These are phyloP conservation scores for Paramecium bursaria DNA, from an alignment of 73 alveolate species.

Conservation along the genomic window DNA sequence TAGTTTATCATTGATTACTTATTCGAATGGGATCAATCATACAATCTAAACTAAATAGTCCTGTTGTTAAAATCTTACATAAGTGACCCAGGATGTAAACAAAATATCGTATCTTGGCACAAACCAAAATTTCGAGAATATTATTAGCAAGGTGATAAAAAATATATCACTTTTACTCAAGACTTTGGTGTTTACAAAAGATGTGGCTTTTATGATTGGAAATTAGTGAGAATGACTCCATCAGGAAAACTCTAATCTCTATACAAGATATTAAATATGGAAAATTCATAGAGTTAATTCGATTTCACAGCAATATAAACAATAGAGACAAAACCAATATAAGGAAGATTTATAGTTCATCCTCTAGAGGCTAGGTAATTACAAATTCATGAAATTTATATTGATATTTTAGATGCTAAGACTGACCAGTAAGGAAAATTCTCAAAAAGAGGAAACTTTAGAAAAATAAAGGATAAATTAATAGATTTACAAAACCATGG, in stretches of 20 bases:
- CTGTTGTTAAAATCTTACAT: slow-evolving; percentile 56
- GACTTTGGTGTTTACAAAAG: slow-evolving; percentile 88
- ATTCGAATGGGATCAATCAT: slow-evolving; percentile 70
- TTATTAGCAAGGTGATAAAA: slow-evolving; percentile 65
- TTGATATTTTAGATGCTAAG: slow-evolving; percentile 91
- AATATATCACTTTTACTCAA: slow-evolving; percentile 64
- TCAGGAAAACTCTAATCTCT: slow-evolving; percentile 59
- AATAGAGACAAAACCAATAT: slow-evolving; percentile 75
- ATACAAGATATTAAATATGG: slow-evolving; percentile 47
- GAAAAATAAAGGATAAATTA: slow-evolving; percentile 82
- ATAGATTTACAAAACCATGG: slow-evolving; percentile 80
- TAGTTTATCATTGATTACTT: slow-evolving; percentile 64
- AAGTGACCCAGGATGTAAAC: slow-evolving; percentile 56
- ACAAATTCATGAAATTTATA: slow-evolving; percentile 93
- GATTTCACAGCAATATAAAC: slow-evolving; percentile 53
- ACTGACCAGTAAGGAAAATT: slow-evolving; percentile 86
- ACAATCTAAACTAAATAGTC: slow-evolving; percentile 35
- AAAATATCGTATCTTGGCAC: slow-evolving; percentile 68
- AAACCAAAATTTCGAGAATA: slow-evolving; percentile 64
- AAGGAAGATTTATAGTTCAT: slow-evolving; percentile 96
- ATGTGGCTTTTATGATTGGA: slow-evolving; percentile 99
- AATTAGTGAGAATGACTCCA: slow-evolving; percentile 80
- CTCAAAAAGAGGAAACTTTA: slow-evolving; percentile 89
- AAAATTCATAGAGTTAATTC: slow-evolving; percentile 43
- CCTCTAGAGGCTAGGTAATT: slow-evolving; percentile 87